Base-by-base conservation (phyloP, 345 rosid genomes). In the Microthlaspi erraticum region DNA sequence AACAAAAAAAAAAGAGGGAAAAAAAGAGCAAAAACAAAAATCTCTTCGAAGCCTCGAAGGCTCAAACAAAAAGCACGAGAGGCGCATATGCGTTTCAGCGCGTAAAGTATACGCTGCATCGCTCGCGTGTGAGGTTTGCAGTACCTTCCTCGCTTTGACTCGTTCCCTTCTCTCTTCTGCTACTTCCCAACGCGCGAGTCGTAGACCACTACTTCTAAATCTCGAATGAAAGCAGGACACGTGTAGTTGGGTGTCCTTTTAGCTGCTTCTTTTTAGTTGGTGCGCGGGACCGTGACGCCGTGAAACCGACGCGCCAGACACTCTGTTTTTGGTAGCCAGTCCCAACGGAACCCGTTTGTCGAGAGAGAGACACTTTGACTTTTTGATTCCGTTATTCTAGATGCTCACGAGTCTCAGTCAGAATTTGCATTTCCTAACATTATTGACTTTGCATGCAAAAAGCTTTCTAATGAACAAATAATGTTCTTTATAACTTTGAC, bases 331-430 rank as follows among this genome's bases (percentile, higher is more conserved):
- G n/a, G 12, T 29, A 4, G 34, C 32, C 31, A 49, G 70, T 17
- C 53, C 44, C 60, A 66, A 65, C 53, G 72, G 39, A 73, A 58
- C 60, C 59, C 48, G 32, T 19, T 60, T 34, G 38, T 16, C 48
- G 32, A 42, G 64, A 60, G 49, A 72, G 64, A 46, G 41, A 51
- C 32, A 23, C 37, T 66, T 73, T 73, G 77, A 73, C 77, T 57
- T 58, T 26, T 37, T 52, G 3, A 39, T 18, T 57, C 57, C 65
- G 59, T 37, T 73, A 14, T 23, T 63, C 70, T 63, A 72, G 70
- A 72, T 72, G 14, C 70, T 57, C 26, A 48, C 55, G 38, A 58
- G 54, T 48, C 8, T n/a, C n/a, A 53, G 72, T 73, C 72, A 58
- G 53, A 19, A 73, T 59, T 73, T 48, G 18, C 57, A 45, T 38